Evolutionary conservation across 164 flowering plant species (phyloP), one percentile per base, ranked within the genome.

Genomic region (Chimonanthus salicifolius): DNA sequence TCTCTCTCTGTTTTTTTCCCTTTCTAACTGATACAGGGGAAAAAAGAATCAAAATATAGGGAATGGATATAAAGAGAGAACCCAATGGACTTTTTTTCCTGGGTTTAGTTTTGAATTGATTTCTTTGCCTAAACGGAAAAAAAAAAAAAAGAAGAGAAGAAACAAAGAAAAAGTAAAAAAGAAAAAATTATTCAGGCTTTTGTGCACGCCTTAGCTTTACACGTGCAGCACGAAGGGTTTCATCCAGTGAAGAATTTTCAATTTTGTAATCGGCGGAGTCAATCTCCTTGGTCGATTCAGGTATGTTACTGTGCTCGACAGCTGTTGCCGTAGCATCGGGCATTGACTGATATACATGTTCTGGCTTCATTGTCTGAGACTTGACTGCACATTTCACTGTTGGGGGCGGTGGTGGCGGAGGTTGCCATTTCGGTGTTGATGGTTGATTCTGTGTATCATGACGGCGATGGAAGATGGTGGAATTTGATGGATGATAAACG

Each of bases 161-260:
- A 16, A 54, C 15, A 54, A 10, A 16, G n/a, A 54, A 54, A 54
- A 10, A 4, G 11, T 54, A 9, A 8, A 16, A 13, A 54, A 54
- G 3, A 10, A 16, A 54, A 54, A 54, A 54, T 9, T 54, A 10
- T 54, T 11, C 4, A 16, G 58, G 15, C 3, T 46, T 44, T 71
- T 44, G 3, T 54, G 60, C 44, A 2, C 77, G 74, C 69, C 69
- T 58, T 15, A 71, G 64, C 70, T 64, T 67, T 45, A 33, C 58
- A 1, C 71, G 47, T 43, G 77, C 75, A 13, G 74, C 68, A 3
- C 49, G 75, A 2, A 71, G 47, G 3, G 75, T 71, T 49, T 67
- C 68, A 15, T 68, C 47, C 62, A 70, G 58, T 0, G 43, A 4
- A 13, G 49, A 33, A n/a, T 49, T 47, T 44, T 15, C 45, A 62